Conservation (phyloP, 129 eudicot genomes). For the Dittrichia graveolens region DNA sequence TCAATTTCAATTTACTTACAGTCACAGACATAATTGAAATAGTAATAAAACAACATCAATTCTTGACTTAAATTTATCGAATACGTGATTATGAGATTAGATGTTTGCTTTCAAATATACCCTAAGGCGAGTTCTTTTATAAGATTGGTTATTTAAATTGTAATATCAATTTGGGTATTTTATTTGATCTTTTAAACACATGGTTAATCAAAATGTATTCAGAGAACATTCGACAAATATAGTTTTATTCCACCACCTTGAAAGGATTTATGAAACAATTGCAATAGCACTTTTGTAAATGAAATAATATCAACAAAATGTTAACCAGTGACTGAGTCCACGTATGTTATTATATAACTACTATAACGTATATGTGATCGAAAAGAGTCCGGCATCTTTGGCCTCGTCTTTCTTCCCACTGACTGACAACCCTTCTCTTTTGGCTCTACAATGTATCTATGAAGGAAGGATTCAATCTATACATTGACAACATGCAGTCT, state of each 20-base stretch:
- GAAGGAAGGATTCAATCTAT: constrained; percentile 5
- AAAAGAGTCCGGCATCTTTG: background rate
- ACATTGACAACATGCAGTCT: constrained; percentile 26
- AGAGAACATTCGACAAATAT: background rate
- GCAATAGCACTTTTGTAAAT: background rate
- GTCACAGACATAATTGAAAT: no score
- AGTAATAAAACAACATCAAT: no score
- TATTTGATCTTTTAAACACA: no score
- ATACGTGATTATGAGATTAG: no score
- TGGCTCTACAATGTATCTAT: constrained; percentile 1
- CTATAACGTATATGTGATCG: constrained; percentile 9
- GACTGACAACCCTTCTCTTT: background rate
- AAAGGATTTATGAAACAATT: background rate
- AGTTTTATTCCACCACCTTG: background rate
- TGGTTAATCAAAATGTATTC: no score
- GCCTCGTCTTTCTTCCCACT: background rate
- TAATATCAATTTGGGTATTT: no score
- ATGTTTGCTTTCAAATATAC: no score
- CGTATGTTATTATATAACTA: constrained; percentile 4
- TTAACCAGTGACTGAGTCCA: background rate
- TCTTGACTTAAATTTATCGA: no score
- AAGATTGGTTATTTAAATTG: no score
- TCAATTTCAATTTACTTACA: no score
- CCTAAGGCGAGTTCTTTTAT: no score
- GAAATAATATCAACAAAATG: background rate